Evolutionary conservation across 139 green algal genomes (phyloP), one percentile per base, ranked within the genome.

Genomic region (Chlorella sp.): DNA sequence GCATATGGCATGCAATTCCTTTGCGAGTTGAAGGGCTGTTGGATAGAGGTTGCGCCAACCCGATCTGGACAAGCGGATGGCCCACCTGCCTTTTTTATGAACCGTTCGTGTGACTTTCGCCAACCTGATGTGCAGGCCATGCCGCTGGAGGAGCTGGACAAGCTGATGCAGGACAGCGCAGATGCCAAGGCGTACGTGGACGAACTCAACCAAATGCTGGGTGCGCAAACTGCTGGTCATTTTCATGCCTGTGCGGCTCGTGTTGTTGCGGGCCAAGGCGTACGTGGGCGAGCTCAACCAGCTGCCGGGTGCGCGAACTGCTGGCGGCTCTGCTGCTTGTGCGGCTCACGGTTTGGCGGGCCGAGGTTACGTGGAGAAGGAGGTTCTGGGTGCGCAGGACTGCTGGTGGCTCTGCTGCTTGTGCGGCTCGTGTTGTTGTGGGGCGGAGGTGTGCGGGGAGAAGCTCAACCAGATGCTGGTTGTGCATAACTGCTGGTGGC

Each of bases 91-190:
- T 65, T 32, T 32, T 40, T 73, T 24, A 36, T 19, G 7, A 30
- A 38, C 38, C 28, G 3, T 34, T 56, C 38, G 9, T 54, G 4
- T 34, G 56, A 34, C 67, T 48, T 73, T 26, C 34, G 3, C 26
- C 13, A 17, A 5, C 8, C 6, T 41, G 24, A 16, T 7, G 34
- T 5, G 54, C 76, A 92, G 54, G 85, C 92, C 77, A 80, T 97
- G 38, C 87, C 84, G 0, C 67, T 98, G 76, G 95, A 97, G 60
- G 95, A 98, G 60, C 89, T 98, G 36, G 88, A 97, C 85, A 38
- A 82, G 76, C 76, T 82, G 40, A 82, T 82, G 76, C 76, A 82
- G 76, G 76, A 82, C 76, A 58, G 84, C 88, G 81, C 89, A 96
- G 69, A 93, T 92, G 85, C 76, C 20, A 58, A 60, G 40, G 76